Conservation (phyloP, 2,329 filamentous ascomycete species). For the Fusarium xylarioides region DNA sequence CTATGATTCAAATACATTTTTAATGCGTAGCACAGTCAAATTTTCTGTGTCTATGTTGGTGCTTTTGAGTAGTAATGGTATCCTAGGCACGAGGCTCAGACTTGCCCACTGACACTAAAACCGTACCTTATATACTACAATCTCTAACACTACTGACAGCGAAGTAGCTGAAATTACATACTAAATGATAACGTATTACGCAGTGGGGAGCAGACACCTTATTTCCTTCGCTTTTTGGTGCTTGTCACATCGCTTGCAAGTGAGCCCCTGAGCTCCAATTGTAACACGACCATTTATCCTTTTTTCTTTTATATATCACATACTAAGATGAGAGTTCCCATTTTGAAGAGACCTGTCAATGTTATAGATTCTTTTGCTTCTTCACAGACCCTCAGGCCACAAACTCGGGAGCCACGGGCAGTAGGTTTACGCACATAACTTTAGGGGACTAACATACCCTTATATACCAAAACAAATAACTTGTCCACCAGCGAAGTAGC, state of each 20-base stretch:
- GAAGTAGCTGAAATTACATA: neutral
- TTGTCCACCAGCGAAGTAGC: constrained; percentile 28
- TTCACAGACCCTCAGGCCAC: accelerated
- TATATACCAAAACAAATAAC: neutral
- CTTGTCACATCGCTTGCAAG: neutral
- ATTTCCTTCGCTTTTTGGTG: neutral
- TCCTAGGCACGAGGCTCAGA: neutral
- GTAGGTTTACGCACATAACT: neutral
- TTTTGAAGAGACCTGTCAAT: accelerated
- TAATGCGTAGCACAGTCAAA: accelerated
- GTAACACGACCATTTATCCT: neutral
- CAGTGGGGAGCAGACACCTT: neutral
- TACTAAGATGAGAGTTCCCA: accelerated
- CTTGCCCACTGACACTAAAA: neutral
- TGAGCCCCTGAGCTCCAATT: neutral
- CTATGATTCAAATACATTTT: too few relatives aligned
- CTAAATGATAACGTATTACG: neutral
- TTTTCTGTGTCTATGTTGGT: too few relatives aligned
- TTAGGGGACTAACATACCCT: neutral
- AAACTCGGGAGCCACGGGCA: accelerated
- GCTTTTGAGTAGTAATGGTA: neutral
- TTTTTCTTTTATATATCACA: neutral
- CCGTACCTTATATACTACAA: neutral
- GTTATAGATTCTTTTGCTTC: accelerated
- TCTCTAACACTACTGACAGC: neutral